phyloP scores from a whole-genome alignment of 176 grass and related monocot genomes.

The Metroxylon sagu region DNA sequence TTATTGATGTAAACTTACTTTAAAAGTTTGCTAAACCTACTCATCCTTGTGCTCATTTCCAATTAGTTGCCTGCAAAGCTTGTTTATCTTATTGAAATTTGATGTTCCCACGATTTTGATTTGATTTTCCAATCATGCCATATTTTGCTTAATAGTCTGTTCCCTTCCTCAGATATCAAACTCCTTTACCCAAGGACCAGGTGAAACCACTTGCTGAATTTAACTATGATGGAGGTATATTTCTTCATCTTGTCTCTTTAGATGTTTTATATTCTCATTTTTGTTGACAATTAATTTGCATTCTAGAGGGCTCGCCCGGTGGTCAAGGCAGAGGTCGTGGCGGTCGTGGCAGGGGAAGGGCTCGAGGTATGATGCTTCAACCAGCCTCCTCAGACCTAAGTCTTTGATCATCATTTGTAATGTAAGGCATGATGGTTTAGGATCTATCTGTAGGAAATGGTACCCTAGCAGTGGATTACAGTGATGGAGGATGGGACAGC shows the following conservation, averaged over 20 bases:
- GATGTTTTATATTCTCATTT: neutral
- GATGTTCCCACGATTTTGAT: no score
- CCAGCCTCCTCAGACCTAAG: neutral
- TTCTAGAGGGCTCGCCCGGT: conserved; percentile 37
- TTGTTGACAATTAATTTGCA: neutral
- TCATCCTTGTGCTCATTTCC: no score
- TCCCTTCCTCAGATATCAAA: conserved; percentile 46
- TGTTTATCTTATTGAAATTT: no score
- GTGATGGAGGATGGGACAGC: conserved; percentile 32
- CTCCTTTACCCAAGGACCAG: conserved; percentile 60
- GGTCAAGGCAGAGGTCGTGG: conserved; percentile 52
- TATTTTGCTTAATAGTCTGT: neutral
- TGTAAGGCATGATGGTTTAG: conserved; percentile 11
- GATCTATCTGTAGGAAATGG: conserved; percentile 33
- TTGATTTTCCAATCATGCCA: no score
- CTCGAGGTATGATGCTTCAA: conserved; percentile 41
- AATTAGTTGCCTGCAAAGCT: no score
- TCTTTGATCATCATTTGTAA: neutral
- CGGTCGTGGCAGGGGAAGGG: conserved; percentile 61
- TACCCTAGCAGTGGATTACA: conserved; percentile 6
- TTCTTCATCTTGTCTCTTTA: neutral
- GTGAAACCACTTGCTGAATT: conserved; percentile 57
- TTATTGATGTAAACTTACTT: no score
- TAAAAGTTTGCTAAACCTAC: no score
- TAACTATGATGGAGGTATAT: conserved; percentile 50